Percentiles rank a stretch among this genome's conserved stretches.
Conservation (phyloP, 306 rosid genomes). For the Castanea sativa region DNA sequence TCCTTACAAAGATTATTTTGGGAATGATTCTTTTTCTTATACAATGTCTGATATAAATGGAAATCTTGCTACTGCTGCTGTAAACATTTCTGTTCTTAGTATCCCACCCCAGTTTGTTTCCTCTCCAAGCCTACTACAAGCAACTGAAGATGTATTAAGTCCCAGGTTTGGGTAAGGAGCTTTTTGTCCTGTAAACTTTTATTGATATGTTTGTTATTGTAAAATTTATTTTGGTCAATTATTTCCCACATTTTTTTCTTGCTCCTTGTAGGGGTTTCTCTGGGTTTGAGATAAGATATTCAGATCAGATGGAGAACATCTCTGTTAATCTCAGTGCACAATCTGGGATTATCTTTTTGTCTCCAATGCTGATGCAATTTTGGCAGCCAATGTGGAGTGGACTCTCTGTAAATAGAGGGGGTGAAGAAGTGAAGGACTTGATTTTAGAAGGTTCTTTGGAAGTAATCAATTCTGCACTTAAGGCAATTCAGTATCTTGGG, state of each 20-base stretch:
- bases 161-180: constrained; percentile 71
- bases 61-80: constrained; percentile 65
- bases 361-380: constrained; percentile 70
- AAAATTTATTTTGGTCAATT: background rate
- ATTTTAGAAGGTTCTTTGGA: constrained; percentile 62
- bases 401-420: constrained; percentile 35
- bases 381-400: constrained; percentile 54
- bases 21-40: constrained; percentile 68
- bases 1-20: constrained; percentile 68
- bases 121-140: constrained; percentile 67
- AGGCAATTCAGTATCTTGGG: constrained; percentile 83
- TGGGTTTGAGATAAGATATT: constrained; percentile 74
- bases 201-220: background rate
- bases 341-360: constrained; percentile 57
- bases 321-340: constrained; percentile 59
- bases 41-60: constrained; percentile 76
- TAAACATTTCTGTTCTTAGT: constrained; percentile 59
- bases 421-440: constrained; percentile 45
- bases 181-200: background rate
- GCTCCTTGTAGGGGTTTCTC: constrained; percentile 57
- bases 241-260: constrained; percentile 3
- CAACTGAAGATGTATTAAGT: constrained; percentile 69
- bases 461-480: constrained; percentile 67
- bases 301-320: constrained; percentile 64
- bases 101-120: constrained; percentile 82